These are phyloP conservation scores for Coniochaeta ligniaria DNA, from an alignment of 2,329 filamentous ascomycete species.

Conservation along the genomic window DNA sequence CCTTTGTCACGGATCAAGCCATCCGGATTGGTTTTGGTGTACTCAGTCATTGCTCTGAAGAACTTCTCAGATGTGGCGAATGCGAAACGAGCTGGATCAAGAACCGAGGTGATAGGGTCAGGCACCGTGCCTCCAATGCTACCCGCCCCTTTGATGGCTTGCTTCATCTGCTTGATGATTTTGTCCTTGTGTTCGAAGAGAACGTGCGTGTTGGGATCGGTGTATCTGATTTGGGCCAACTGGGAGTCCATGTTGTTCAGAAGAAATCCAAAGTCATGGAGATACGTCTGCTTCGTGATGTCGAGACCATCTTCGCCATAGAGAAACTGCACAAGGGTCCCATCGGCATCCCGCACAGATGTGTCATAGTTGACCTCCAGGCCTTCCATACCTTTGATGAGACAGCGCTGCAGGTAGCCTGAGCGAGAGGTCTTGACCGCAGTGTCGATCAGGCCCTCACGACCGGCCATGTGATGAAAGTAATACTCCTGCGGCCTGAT, in stretches of 20 bases:
- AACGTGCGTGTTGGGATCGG: constrained; percentile 37
- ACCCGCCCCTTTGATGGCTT: constrained; percentile 65
- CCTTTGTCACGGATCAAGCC: constrained; percentile 47
- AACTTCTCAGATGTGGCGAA: constrained; percentile 90
- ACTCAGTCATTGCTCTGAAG: constrained; percentile 63
- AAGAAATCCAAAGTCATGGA: constrained; percentile 84
- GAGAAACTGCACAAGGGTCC: constrained; percentile 86
- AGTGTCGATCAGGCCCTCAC: constrained; percentile 97
- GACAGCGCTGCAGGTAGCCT: constrained; percentile 90
- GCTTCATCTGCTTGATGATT: constrained; percentile 73
- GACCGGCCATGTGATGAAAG: constrained; percentile 98
- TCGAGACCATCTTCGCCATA: constrained; percentile 97
- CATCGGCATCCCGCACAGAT: constrained; percentile 89
- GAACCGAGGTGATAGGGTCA: constrained; percentile 69
- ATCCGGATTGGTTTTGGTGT: constrained; percentile 70
- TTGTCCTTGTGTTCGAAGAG: constrained; percentile 48
- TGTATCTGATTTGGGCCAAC: constrained; percentile 65
- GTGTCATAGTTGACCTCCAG: constrained; percentile 88
- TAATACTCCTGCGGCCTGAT: constrained; percentile 97
- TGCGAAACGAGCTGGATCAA: constrained; percentile 68
- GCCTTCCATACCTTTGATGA: constrained; percentile 98
- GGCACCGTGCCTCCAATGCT: constrained; percentile 48
- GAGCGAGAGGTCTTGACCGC: constrained; percentile 97
- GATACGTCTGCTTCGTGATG: constrained; percentile 86
- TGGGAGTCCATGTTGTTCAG: constrained; percentile 80